Evolutionary conservation across 495 filamentous ascomycete species (phyloP).

Genomic region (Peziza echinospora): DNA sequence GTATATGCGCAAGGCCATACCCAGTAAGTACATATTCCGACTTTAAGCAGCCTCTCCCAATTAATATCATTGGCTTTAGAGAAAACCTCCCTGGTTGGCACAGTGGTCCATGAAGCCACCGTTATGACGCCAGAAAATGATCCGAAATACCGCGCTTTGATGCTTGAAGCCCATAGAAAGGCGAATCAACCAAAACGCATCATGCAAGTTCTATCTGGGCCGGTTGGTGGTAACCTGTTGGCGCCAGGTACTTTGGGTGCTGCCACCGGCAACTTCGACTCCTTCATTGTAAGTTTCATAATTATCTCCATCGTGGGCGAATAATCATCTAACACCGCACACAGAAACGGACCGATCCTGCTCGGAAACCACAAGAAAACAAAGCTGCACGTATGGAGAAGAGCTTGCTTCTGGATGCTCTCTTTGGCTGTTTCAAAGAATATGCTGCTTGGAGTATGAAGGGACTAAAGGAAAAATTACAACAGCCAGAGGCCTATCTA

Average conservation of each 20-base stretch:
- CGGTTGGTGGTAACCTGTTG: slow-evolving; percentile 22
- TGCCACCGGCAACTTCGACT: slow-evolving; percentile 25
- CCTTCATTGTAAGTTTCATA: slow-evolving; percentile 34
- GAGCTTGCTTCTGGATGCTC: slow-evolving; percentile 61
- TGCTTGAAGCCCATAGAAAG: slow-evolving; percentile 37
- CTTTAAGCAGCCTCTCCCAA: too few species aligned
- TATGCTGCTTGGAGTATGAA: slow-evolving; percentile 84
- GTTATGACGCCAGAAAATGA: slow-evolving; percentile 50
- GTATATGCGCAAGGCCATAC: slow-evolving; percentile 56
- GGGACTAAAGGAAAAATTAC: slow-evolving; percentile 43
- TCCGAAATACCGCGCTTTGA: slow-evolving; percentile 41
- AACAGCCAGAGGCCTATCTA: slow-evolving; percentile 80
- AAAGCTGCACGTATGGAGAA: slow-evolving; percentile 55
- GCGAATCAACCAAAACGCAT: slow-evolving; percentile 40
- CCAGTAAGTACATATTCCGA: too few species aligned
- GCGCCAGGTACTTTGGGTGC: slow-evolving; percentile 29
- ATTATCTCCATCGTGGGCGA: too few species aligned
- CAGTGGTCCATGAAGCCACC: slow-evolving; percentile 52
- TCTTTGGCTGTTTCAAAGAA: slow-evolving; percentile 59
- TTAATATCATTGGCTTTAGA: slow-evolving; percentile 33
- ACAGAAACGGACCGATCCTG: slow-evolving; percentile 27
- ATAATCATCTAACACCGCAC: too few species aligned
- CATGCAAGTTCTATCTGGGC: slow-evolving; percentile 27
- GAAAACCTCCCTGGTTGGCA: slow-evolving; percentile 56
- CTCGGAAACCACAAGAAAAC: slow-evolving; percentile 11